Conservation (phyloP, 306 rosid genomes). For the Clitoria ternatea region DNA sequence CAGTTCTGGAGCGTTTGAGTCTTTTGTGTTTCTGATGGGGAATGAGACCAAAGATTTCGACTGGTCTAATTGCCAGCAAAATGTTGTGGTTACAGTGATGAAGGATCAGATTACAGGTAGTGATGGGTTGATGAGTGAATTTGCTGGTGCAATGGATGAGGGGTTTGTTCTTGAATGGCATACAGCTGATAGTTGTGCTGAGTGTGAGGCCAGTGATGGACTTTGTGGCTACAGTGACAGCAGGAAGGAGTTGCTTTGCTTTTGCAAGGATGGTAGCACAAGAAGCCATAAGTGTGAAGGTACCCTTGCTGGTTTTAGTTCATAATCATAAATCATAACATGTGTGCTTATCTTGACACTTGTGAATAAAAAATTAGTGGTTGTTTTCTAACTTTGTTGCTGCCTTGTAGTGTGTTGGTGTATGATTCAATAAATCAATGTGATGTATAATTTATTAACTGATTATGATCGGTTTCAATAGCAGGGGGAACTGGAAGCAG, state of each 20-base stretch:
- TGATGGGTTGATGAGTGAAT: slow-evolving; percentile 18
- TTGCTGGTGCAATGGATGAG: slow-evolving; percentile 30
- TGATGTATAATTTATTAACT: background rate
- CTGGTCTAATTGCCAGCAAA: slow-evolving; percentile 19
- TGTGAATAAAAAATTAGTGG: no score
- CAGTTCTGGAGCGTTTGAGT: background rate
- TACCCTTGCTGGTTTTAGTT: slow-evolving; percentile 14
- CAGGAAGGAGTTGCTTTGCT: slow-evolving; percentile 20
- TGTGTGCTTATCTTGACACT: no score
- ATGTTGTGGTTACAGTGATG: slow-evolving; percentile 34
- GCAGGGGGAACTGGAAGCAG: slow-evolving; percentile 29
- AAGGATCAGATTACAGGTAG: slow-evolving; percentile 15
- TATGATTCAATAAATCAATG: background rate
- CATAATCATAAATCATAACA: no score
- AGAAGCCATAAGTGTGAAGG: slow-evolving; percentile 23
- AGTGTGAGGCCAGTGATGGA: slow-evolving; percentile 35
- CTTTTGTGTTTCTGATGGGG: slow-evolving; percentile 39
- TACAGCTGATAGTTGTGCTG: background rate
- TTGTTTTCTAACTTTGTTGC: background rate
- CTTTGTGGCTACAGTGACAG: slow-evolving; percentile 27
- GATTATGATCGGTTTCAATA: slow-evolving; percentile 9
- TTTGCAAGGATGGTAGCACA: slow-evolving; percentile 34
- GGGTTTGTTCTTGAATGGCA: slow-evolving; percentile 41
- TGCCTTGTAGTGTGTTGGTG: background rate
- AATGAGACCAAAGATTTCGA: slow-evolving; percentile 23